phyloP scores from a whole-genome alignment of 495 filamentous ascomycete species.

The Penicillium lividum region DNA sequence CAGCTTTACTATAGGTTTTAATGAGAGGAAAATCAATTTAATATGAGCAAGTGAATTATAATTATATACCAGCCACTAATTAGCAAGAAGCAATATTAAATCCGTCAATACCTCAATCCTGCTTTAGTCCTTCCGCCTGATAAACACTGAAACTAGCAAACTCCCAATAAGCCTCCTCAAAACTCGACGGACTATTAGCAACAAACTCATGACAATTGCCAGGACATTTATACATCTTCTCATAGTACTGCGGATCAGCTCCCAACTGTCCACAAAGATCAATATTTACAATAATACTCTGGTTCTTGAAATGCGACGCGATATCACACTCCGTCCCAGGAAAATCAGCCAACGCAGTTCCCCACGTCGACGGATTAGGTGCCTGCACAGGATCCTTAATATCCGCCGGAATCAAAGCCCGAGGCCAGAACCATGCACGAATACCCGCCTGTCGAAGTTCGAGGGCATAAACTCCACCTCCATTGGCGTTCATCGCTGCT shows the following conservation, averaged over 20 bases:
- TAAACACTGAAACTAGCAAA: constrained; percentile 50
- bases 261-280: constrained; percentile 50
- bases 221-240: constrained; percentile 43
- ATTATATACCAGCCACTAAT: background rate
- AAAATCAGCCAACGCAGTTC: constrained; percentile 50
- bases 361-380: constrained; percentile 52
- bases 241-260: constrained; percentile 37
- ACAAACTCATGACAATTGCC: constrained; percentile 45
- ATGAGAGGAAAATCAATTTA: background rate
- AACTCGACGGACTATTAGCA: constrained; percentile 35
- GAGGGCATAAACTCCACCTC: constrained; percentile 53
- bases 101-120: too few species aligned
- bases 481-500: constrained; percentile 41
- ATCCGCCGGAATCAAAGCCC: constrained; percentile 40
- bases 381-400: constrained; percentile 22
- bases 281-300: constrained; percentile 55
- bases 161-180: constrained; percentile 53
- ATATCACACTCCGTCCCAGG: constrained; percentile 53
- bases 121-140: constrained; percentile 15
- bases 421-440: constrained; percentile 52
- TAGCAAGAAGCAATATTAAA: too few species aligned
- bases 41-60: background rate
- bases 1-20: background rate
- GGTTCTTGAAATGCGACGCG: constrained; percentile 47
- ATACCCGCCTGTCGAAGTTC: constrained; percentile 49